phyloP scores from a whole-genome alignment of 2,329 filamentous ascomycete species.

The Scedosporium boydii region DNA sequence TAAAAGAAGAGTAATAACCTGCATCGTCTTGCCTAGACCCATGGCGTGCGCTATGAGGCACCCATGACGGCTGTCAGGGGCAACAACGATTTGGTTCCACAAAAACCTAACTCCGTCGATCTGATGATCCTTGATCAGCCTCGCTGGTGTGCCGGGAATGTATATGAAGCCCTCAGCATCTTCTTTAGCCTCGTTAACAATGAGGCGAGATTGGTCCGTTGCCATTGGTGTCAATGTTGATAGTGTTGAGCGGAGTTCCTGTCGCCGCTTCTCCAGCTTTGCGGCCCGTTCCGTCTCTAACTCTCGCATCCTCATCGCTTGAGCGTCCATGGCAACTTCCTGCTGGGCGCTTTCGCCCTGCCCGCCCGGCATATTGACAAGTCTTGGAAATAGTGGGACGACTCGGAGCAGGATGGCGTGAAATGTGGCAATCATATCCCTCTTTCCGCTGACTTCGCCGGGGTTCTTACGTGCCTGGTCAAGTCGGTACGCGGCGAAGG shows the following conservation, averaged over 20 bases:
- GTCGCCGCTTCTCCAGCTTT: conserved; percentile 43
- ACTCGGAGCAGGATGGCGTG: background rate
- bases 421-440: background rate
- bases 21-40: conserved; percentile 90
- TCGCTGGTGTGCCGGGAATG: conserved; percentile 54
- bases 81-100: conserved; percentile 71
- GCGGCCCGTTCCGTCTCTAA: conserved; percentile 42
- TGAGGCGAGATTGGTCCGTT: conserved; percentile 39
- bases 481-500: background rate
- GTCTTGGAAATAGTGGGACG: background rate
- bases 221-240: conserved; percentile 31
- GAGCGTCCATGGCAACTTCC: background rate
- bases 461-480: background rate
- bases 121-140: conserved; percentile 68
- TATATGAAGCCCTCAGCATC: conserved; percentile 53
- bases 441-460: background rate
- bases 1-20: conserved; percentile 74
- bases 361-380: background rate
- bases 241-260: conserved; percentile 35
- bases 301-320: conserved; percentile 27
- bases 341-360: background rate
- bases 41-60: conserved; percentile 83
- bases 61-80: conserved; percentile 50
- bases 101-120: conserved; percentile 75
- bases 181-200: conserved; percentile 58